These are phyloP conservation scores for Rossbeevera mucosa DNA, from an alignment of 768 basidiomycete species.

Conservation along the genomic window DNA sequence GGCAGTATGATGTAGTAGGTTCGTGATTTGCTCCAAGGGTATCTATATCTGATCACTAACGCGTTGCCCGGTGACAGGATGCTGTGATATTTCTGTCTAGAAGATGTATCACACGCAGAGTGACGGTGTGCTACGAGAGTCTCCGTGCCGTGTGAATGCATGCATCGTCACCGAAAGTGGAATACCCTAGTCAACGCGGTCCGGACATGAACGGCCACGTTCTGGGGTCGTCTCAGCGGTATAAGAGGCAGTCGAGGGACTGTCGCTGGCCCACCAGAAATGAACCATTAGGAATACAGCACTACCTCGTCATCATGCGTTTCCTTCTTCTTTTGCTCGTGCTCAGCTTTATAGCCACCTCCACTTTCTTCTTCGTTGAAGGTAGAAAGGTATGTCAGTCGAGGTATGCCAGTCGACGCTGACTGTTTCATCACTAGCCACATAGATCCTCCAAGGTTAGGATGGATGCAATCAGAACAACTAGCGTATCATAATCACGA, in stretches of 20 bases:
- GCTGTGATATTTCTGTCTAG: conserved; percentile 17
- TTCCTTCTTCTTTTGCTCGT: conserved; percentile 27
- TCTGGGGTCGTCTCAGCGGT: conserved; percentile 22
- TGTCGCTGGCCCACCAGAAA: conserved; percentile 24
- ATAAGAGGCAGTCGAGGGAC: conserved; percentile 17
- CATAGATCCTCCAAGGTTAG: conserved; percentile 14
- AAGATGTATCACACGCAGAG: background rate
- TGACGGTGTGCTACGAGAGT: background rate
- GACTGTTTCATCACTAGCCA: conserved; percentile 15
- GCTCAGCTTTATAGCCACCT: conserved; percentile 25
- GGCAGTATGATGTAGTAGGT: conserved; percentile 27
- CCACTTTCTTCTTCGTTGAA: conserved; percentile 30
- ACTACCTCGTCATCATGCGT: conserved; percentile 14
- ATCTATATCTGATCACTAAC: conserved; percentile 5
- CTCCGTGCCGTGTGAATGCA: background rate
- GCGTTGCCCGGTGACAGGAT: conserved; percentile 1
- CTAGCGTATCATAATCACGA: conserved; percentile 22
- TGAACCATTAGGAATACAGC: conserved; percentile 23
- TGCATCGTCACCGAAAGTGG: background rate
- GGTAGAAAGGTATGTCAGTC: conserved; percentile 22
- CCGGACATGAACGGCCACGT: conserved; percentile 26
- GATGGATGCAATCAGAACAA: conserved; percentile 1
- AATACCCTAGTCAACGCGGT: conserved; percentile 1
- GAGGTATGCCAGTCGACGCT: background rate
- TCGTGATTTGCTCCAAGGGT: conserved; percentile 9